Percentiles rank a stretch among this genome's conserved stretches.
These are phyloP conservation scores for Voacanga thouarsii DNA, from an alignment of 257 asterid genomes.

Conservation along the genomic window DNA sequence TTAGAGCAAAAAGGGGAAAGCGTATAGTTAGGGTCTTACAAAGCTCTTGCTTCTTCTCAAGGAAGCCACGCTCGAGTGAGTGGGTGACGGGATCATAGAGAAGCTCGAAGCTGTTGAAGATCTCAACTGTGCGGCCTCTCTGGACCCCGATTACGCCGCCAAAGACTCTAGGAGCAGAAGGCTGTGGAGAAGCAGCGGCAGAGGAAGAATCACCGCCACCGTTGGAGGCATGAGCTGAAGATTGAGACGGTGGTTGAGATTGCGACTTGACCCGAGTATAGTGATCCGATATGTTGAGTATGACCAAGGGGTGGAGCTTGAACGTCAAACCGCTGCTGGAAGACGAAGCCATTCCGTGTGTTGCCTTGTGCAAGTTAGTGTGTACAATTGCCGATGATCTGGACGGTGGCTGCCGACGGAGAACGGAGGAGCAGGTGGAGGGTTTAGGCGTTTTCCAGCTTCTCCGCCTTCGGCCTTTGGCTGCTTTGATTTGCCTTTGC, in stretches of 20 bases:
- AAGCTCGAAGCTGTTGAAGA: constrained; percentile 94
- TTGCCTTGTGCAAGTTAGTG: neutral
- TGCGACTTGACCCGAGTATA: constrained; percentile 86
- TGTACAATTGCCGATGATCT: neutral
- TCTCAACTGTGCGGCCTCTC: constrained; percentile 93
- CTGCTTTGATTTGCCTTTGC: neutral
- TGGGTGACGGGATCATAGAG: constrained; percentile 64
- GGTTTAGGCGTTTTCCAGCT: constrained; percentile 14
- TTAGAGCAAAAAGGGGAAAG: neutral
- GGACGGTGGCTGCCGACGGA: neutral
- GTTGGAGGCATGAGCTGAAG: constrained; percentile 31
- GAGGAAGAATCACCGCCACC: constrained; percentile 29
- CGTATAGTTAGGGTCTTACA: constrained; percentile 38
- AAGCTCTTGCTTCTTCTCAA: constrained; percentile 95
- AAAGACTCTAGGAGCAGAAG: constrained; percentile 60
- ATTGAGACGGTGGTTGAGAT: constrained; percentile 45
- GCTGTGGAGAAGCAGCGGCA: constrained; percentile 15
- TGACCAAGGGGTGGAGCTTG: constrained; percentile 93
- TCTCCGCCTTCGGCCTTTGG: neutral
- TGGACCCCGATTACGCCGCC: constrained; percentile 98
- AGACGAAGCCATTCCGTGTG: constrained; percentile 66
- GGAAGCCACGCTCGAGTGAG: constrained; percentile 77
- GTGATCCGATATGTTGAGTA: constrained; percentile 95
- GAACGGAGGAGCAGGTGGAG: neutral
- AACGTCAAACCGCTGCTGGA: constrained; percentile 95